These are phyloP conservation scores for Phytopythium ostracodes DNA, from an alignment of 352 stramenopile species.

Conservation along the genomic window DNA sequence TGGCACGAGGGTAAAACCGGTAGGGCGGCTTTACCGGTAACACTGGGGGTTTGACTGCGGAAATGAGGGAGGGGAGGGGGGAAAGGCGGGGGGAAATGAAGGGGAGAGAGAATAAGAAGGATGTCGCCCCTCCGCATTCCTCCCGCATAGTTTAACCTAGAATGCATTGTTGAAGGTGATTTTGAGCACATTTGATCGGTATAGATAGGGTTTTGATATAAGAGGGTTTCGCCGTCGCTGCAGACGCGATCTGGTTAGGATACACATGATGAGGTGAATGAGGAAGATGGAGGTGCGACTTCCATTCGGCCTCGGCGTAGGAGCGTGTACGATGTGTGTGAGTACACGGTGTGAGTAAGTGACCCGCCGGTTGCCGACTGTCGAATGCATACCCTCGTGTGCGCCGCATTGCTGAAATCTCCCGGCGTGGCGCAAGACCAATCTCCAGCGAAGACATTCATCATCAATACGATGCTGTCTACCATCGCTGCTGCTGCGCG, in stretches of 20 bases:
- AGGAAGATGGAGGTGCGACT: background rate
- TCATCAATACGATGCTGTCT: background rate
- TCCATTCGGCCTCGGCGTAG: background rate
- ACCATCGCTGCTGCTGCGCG: background rate
- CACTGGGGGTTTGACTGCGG: background rate
- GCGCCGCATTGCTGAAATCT: background rate
- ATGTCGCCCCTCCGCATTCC: slow-evolving; percentile 8
- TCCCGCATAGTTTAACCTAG: background rate
- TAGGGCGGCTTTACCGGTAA: slow-evolving; percentile 15
- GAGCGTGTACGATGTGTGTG: background rate
- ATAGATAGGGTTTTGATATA: background rate
- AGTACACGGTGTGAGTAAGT: background rate
- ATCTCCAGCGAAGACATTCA: background rate
- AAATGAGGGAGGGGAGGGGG: background rate
- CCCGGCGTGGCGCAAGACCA: background rate
- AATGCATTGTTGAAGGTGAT: background rate
- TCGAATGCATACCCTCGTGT: background rate
- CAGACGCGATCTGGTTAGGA: slow-evolving; percentile 6
- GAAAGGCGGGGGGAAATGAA: background rate
- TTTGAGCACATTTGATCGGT: background rate
- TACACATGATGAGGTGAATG: slow-evolving; percentile 10
- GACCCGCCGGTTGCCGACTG: background rate
- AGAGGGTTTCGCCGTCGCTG: background rate
- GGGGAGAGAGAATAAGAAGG: background rate
- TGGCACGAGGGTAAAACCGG: slow-evolving; percentile 21